Percentiles rank a stretch among this genome's conserved stretches.
Conservation (phyloP, 1,284 basidiomycete species). For the Moesziomyces sp. region DNA sequence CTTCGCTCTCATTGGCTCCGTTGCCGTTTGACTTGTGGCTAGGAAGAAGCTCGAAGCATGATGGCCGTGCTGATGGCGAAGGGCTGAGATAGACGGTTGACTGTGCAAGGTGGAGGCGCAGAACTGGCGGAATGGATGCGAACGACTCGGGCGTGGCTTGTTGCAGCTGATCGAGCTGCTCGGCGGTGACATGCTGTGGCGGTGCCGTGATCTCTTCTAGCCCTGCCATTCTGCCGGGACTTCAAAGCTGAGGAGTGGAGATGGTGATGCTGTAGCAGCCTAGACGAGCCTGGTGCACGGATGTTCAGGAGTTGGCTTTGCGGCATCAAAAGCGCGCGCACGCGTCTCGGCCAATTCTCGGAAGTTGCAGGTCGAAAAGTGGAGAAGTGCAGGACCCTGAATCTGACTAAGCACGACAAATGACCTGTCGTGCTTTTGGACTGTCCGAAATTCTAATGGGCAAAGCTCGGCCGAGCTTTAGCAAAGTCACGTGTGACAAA, state of each 20-base stretch:
- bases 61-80: constrained; percentile 26
- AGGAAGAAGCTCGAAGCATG: constrained; percentile 21
- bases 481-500: too few species aligned
- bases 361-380: constrained; percentile 1
- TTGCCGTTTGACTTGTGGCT: neutral
- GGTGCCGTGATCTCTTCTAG: constrained; percentile 29
- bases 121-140: constrained; percentile 23
- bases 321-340: neutral
- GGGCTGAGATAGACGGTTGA: constrained; percentile 42
- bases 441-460: neutral
- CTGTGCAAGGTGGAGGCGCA: constrained; percentile 25
- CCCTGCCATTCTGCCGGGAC: neutral
- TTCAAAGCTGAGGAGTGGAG: neutral
- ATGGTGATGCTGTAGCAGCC: neutral
- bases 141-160: constrained; percentile 53
- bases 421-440: neutral
- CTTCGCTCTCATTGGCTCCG: neutral
- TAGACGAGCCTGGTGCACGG: constrained; percentile 2
- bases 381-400: constrained; percentile 10
- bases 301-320: neutral
- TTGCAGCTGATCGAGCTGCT: constrained; percentile 23
- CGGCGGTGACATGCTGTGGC: constrained; percentile 22
- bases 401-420: constrained; percentile 14
- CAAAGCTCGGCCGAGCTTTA: constrained; percentile 3
- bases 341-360: constrained; percentile 14